These are phyloP conservation scores for Podaxis pistillaris DNA, from an alignment of 768 basidiomycete genomes.

Conservation along the genomic window DNA sequence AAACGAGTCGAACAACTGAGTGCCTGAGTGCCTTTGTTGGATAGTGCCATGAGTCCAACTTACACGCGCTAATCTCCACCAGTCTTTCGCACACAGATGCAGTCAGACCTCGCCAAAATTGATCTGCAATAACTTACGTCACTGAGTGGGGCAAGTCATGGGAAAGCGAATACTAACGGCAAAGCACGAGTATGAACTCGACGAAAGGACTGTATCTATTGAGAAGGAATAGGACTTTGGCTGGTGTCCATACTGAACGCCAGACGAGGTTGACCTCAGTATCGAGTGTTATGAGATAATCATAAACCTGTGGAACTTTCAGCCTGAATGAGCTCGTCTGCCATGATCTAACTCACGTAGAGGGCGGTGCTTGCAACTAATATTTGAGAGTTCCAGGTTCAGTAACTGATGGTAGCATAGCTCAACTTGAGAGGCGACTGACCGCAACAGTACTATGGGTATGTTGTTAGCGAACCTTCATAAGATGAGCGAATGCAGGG, in stretches of 20 bases:
- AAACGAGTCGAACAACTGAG: not conserved
- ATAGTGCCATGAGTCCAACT: not conserved
- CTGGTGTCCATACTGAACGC: slow-evolving; percentile 20
- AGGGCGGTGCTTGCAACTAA: slow-evolving; percentile 1
- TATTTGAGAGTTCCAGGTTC: not conserved
- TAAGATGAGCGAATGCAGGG: no score
- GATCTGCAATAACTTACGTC: not conserved
- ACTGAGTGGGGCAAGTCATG: no score
- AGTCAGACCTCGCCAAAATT: not conserved
- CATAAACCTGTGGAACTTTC: slow-evolving; percentile 6
- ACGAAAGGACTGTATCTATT: slow-evolving; percentile 26
- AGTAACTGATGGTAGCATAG: no score
- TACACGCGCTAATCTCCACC: not conserved
- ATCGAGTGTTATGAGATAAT: slow-evolving; percentile 24
- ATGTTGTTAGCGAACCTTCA: no score
- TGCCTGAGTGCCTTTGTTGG: no score
- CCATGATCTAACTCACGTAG: not conserved
- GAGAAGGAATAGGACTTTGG: slow-evolving; percentile 25
- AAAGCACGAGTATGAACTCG: slow-evolving; percentile 17
- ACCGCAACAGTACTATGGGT: not conserved
- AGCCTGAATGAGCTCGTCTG: not conserved
- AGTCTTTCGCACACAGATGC: not conserved
- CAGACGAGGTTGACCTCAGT: slow-evolving; percentile 23
- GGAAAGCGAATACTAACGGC: slow-evolving; percentile 16
- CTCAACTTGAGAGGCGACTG: not conserved